Percentiles rank a stretch among this genome's conserved stretches.
Conservation (phyloP, 345 rosid genomes). For the Eucalyptus caleyi region DNA sequence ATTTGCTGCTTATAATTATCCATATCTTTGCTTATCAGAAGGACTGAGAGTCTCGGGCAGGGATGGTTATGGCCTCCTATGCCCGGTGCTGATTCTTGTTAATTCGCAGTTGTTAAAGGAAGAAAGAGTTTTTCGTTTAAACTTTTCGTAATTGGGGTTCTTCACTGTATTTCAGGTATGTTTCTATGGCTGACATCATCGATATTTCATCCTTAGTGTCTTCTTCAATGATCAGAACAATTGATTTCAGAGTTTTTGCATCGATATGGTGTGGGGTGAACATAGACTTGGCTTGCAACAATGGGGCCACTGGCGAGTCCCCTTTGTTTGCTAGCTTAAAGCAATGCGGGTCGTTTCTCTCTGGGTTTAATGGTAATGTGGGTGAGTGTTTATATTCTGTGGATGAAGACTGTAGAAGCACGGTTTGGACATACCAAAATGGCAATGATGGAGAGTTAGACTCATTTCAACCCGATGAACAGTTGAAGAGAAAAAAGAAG, state of each 20-base stretch:
- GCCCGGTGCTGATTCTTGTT: neutral
- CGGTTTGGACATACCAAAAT: slow-evolving; percentile 69
- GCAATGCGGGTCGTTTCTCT: slow-evolving; percentile 54
- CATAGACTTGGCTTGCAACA: slow-evolving; percentile 28
- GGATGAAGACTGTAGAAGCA: slow-evolving; percentile 76
- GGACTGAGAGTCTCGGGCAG: neutral
- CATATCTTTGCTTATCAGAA: neutral
- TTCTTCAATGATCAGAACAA: slow-evolving; percentile 38
- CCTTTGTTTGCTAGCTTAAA: slow-evolving; percentile 32
- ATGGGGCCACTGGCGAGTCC: slow-evolving; percentile 7
- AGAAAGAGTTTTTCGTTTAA: neutral
- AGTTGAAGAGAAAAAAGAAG: slow-evolving; percentile 69
- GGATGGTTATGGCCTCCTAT: neutral
- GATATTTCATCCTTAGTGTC: slow-evolving; percentile 59
- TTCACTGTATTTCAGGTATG: slow-evolving; percentile 35
- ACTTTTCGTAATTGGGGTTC: neutral
- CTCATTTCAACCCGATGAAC: slow-evolving; percentile 71
- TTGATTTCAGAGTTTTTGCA: slow-evolving; percentile 79
- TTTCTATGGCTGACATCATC: slow-evolving; percentile 72
- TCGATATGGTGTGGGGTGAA: slow-evolving; percentile 54
- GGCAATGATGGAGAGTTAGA: slow-evolving; percentile 51
- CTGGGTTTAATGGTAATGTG: slow-evolving; percentile 57
- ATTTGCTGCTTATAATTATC: neutral
- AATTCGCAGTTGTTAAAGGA: neutral
- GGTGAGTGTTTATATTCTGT: slow-evolving; percentile 55